A percentile compares a stretch with the other conserved stretches of the same genome.
phyloP scores from a whole-genome alignment of 768 basidiomycete species.

The Trametopsis cervina region DNA sequence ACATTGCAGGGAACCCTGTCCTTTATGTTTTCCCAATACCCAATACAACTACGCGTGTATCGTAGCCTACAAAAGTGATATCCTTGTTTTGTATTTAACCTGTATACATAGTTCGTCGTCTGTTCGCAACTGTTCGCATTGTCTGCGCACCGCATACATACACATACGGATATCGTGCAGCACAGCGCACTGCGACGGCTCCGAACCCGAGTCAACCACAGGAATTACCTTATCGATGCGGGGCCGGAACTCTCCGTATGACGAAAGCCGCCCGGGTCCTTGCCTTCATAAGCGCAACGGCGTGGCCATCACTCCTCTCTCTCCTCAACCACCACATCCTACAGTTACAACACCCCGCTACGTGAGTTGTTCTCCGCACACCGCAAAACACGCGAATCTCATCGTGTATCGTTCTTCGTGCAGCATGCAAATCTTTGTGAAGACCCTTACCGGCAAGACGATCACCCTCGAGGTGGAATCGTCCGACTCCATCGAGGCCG shows the following conservation, averaged over 20 bases:
- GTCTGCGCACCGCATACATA: no score
- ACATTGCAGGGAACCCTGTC: no score
- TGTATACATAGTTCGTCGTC: no score
- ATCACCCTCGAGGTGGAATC: conserved; percentile 20
- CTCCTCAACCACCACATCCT: conserved; percentile 16
- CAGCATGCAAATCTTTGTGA: conserved; percentile 37
- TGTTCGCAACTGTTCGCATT: no score
- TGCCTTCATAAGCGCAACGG: neutral
- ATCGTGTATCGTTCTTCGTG: conserved; percentile 4
- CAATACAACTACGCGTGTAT: no score
- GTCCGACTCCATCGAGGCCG: conserved; percentile 18
- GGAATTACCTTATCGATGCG: neutral
- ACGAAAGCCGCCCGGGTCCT: neutral
- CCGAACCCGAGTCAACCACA: neutral
- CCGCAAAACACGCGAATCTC: neutral
- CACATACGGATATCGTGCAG: no score
- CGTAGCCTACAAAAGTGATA: no score
- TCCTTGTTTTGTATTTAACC: no score
- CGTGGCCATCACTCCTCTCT: conserved; percentile 7
- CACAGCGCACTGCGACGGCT: neutral
- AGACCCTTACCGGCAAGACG: conserved; percentile 36
- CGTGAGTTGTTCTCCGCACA: neutral
- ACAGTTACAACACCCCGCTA: neutral
- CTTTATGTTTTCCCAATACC: no score
- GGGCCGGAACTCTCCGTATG: no score